These are phyloP conservation scores for Dictyostelium purpureum DNA, from an alignment of 78 protist genomes.

Conservation along the genomic window DNA sequence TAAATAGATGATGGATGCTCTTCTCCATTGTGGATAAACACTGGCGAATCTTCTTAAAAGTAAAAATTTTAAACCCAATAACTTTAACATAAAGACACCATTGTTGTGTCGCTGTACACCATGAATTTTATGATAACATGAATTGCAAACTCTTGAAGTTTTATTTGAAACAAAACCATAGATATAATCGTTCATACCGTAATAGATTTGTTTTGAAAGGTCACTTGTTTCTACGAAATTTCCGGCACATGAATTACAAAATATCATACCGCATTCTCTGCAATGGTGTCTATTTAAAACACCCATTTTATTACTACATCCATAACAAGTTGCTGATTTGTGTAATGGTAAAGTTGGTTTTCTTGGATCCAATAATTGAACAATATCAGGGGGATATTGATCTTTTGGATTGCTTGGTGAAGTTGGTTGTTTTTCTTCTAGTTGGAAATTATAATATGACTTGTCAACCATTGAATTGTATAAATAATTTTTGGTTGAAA, in stretches of 20 bases:
- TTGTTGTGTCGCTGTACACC: background rate
- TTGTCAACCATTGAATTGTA: slow-evolving; percentile 12
- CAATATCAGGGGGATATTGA: slow-evolving; percentile 10
- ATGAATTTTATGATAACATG: background rate
- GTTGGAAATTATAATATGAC: background rate
- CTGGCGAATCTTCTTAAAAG: slow-evolving; percentile 20
- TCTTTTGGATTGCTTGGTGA: background rate
- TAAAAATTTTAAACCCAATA: slow-evolving; percentile 26
- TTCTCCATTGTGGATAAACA: slow-evolving; percentile 34
- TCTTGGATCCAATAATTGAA: slow-evolving; percentile 1
- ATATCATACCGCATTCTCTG: slow-evolving; percentile 70
- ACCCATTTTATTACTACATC: background rate
- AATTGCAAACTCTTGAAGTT: slow-evolving; percentile 17
- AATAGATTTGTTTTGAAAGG: slow-evolving; percentile 1
- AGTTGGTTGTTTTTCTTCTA: background rate
- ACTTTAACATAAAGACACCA: background rate
- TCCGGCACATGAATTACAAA: slow-evolving; percentile 25
- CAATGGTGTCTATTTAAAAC: slow-evolving; percentile 43
- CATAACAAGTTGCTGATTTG: slow-evolving; percentile 3
- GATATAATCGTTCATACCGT: background rate
- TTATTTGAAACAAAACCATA: background rate
- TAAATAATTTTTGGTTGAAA: background rate
- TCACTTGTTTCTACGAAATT: background rate
- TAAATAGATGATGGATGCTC: slow-evolving; percentile 9
- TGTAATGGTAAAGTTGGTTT: background rate